Evolutionary conservation across 495 filamentous ascomycete genomes (phyloP), one percentile per base, ranked within the genome.

Genomic region (Usnea hakonensis): DNA sequence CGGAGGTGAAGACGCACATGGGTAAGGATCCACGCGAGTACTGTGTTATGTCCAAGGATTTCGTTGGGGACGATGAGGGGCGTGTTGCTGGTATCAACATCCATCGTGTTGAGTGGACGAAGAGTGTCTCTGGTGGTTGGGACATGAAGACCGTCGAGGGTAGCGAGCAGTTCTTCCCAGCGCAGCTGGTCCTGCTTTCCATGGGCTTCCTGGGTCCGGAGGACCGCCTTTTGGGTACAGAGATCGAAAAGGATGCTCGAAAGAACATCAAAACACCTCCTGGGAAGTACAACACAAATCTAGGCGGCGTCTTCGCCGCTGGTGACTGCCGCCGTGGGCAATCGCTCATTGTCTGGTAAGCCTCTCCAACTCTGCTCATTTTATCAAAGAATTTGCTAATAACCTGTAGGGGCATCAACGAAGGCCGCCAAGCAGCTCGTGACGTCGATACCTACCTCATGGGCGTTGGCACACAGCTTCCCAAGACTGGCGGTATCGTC

Each of bases 191-290:
- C 53, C 88, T 98, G 36, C 79, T 98, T 32, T 96, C 93, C 30
- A 98, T 98, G 94, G 94, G 94, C 67, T 98, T 98, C 87, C 79
- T 98, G 61, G 94, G 94, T 19, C 94, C 94, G 3, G 94, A 99
- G 78, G 91, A 89, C 58, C 87, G 91, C 60, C 83, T 96, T 21
- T 78, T 99, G 26, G 91, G 90, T 30, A 87, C 88, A 41, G 83
- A 88, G 17, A 87, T 99, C 57, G 92, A 97, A 78, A 91, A 90
- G 73, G 94, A 99, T 74, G 81, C 83, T 36, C 85, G 95, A 62
- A 96, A 96, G 86, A 99, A 97, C 70, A 87, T 99, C 75, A 97
- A 99, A 87, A 97, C 94, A 23, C 82, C 90, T 17, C 83, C 89
- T 61, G 95, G 94, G 38, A 83, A 90, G 61, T 99, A 97, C 70